These are phyloP conservation scores for Colletotrichum horii DNA, from an alignment of 2,329 filamentous ascomycete species.

Conservation along the genomic window DNA sequence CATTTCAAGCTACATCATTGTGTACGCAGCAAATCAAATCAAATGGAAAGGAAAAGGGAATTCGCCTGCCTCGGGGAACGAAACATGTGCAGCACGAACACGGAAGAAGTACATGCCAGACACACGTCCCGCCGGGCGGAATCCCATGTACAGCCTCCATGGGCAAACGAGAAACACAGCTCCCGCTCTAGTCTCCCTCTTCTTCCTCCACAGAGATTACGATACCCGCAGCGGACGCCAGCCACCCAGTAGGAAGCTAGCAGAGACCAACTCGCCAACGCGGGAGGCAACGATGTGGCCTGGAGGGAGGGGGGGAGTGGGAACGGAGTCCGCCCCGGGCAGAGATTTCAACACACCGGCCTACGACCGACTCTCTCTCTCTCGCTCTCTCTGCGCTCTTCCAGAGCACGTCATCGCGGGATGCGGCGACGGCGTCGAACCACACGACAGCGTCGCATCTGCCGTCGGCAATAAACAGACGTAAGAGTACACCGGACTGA, in stretches of 20 bases:
- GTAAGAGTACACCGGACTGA: background rate
- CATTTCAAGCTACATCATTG: background rate
- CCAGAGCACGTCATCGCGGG: slow-evolving; percentile 11
- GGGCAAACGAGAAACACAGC: background rate
- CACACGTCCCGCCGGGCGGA: background rate
- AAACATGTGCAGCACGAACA: background rate
- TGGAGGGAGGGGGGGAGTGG: background rate
- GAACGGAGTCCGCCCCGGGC: background rate
- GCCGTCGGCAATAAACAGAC: background rate
- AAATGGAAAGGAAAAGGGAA: background rate
- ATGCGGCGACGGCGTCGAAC: background rate
- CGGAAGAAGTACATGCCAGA: background rate
- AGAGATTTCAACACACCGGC: background rate
- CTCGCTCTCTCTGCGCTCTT: background rate
- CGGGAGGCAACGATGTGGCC: background rate
- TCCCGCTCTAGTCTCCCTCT: background rate
- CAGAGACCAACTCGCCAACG: background rate
- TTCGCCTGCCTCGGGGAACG: background rate
- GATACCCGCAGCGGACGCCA: background rate
- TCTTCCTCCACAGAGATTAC: background rate
- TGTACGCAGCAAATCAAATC: background rate
- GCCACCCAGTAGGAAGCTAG: background rate
- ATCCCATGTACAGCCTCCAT: background rate
- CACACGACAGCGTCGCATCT: background rate
- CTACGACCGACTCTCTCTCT: background rate